These are phyloP conservation scores for Trichoderma hamatum DNA, from an alignment of 2,329 filamentous ascomycete genomes.

Conservation along the genomic window DNA sequence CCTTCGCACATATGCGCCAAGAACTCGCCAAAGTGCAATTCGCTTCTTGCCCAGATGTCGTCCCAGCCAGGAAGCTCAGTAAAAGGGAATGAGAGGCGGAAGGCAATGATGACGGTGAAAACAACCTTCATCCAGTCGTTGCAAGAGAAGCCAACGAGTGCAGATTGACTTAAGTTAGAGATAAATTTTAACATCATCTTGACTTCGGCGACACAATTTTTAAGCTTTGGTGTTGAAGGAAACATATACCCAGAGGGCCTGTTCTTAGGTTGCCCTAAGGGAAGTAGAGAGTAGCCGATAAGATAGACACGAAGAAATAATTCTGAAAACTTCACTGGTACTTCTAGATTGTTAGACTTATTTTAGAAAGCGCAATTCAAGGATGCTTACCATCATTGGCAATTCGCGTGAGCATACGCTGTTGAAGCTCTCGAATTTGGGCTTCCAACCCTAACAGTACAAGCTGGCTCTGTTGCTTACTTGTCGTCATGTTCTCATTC, in stretches of 20 bases:
- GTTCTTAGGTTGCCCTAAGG: neutral
- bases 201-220: neutral
- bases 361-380: neutral
- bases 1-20: neutral
- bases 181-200: neutral
- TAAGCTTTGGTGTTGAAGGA: neutral
- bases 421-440: slow-evolving; percentile 49
- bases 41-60: neutral
- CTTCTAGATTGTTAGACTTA: neutral
- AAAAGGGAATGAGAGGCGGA: neutral
- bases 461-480: slow-evolving; percentile 48
- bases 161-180: neutral
- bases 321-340: neutral
- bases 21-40: neutral
- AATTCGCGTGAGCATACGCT: slow-evolving; percentile 41
- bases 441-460: slow-evolving; percentile 53
- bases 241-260: neutral
- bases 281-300: neutral
- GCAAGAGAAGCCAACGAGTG: neutral
- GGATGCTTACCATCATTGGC: slow-evolving; percentile 26
- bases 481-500: slow-evolving; percentile 35
- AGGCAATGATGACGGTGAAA: neutral
- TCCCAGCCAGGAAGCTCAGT: neutral
- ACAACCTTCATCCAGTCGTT: neutral
- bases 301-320: neutral